Evolutionary conservation across 345 rosid species (phyloP), one percentile per base, ranked within the genome.

Genomic region (Populus deltoides): DNA sequence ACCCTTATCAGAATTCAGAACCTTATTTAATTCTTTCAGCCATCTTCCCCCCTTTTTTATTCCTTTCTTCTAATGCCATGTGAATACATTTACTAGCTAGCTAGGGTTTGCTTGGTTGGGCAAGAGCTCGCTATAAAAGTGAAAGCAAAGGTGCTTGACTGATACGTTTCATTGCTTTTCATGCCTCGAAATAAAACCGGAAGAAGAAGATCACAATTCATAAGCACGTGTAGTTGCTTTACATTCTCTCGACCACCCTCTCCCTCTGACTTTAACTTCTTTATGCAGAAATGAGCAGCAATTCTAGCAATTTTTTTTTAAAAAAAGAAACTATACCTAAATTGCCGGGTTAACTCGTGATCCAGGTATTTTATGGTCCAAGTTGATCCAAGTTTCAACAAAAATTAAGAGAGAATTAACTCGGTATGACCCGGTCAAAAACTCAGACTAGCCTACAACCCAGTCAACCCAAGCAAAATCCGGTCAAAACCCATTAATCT

Each of bases 211-310:
- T 11, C 45, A 72, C 43, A 4, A 10, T 12, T 41, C 45, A 41
- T 10, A 2, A 41, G 3, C 45, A 20, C 51, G 72, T 66, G 69
- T 66, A 59, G 76, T 69, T 80, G 51, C 24, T 70, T 81, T 82
- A 69, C 87, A 68, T 82, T 79, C 77, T 62, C 75, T 68, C 78
- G 83, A 77, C 67, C 81, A 70, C 71, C 31, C 22, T n/a, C 45
- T 39, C 6, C 18, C 8, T 20, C 8, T 67, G 76, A n/a, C 71
- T 78, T 27, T 70, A 25, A 39, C 45, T 73, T 73, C 68, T 68
- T 31, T 74, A 15, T 18, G 73, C 70, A 45, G 55, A 68, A 73
- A 77, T 33, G 11, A 27, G 67, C 79, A 79, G 5, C 51, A 36
- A 22, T 9, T n/a, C 11, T 10, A 10, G 75, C 41, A 41, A 3